These are phyloP conservation scores for Nicotiana rustica DNA, from an alignment of 305 asterid species.

Conservation along the genomic window DNA sequence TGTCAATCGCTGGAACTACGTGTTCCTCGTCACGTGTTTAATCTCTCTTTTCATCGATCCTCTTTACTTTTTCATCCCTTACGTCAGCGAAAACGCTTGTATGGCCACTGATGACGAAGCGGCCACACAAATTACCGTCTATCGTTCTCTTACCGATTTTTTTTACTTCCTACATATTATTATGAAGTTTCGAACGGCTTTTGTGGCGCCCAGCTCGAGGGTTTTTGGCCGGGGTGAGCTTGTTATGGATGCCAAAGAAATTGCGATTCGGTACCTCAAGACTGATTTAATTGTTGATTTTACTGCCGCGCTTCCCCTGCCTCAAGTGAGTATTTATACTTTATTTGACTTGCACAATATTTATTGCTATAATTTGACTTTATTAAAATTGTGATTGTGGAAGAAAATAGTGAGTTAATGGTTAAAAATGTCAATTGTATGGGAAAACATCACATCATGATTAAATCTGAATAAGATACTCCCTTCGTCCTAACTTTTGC, in stretches of 20 bases:
- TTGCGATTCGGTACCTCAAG: constrained; percentile 68
- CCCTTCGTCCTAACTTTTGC: not conserved
- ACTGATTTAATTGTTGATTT: constrained; percentile 76
- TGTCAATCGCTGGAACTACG: constrained; percentile 89
- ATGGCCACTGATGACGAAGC: constrained; percentile 66
- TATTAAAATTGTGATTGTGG: not conserved
- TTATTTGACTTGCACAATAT: not conserved
- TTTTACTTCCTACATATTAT: constrained; percentile 73
- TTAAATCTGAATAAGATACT: not conserved
- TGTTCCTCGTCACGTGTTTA: constrained; percentile 70
- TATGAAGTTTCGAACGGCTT: constrained; percentile 92
- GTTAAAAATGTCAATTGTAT: not conserved
- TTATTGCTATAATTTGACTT: not conserved
- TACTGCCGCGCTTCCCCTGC: constrained; percentile 84
- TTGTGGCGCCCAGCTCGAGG: constrained; percentile 85
- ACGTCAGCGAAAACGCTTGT: constrained; percentile 62
- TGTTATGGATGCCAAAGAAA: constrained; percentile 73
- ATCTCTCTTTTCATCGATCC: constrained; percentile 91
- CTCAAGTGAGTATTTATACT: constrained; percentile 57
- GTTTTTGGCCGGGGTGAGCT: constrained; percentile 97
- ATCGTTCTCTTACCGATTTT: constrained; percentile 63
- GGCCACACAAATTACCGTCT: constrained; percentile 60
- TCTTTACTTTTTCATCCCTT: constrained; percentile 79
- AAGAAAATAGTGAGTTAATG: not conserved
- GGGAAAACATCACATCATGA: not conserved